Conservation (phyloP, 768 basidiomycete species). For the Dacryopinax primogenitus region DNA sequence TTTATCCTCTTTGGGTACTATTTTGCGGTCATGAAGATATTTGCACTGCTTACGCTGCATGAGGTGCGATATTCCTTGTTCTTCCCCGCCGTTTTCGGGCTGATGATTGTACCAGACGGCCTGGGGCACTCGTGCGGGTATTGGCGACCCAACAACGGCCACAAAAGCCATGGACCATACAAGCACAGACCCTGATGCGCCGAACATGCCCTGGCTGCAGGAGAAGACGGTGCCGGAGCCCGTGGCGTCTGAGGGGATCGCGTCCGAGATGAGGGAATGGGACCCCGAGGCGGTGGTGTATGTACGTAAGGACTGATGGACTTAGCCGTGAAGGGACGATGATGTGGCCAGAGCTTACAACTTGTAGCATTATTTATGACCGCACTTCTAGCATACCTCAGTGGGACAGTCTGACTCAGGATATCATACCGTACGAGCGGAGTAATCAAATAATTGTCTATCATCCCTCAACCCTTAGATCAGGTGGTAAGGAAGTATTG, state of each 20-base stretch:
- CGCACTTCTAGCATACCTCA: too few relatives aligned
- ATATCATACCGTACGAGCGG: too few relatives aligned
- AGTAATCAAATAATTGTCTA: too few relatives aligned
- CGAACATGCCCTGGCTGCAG: not conserved
- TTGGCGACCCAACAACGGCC: slow-evolving; percentile 68
- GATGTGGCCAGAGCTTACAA: too few relatives aligned
- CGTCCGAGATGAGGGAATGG: slow-evolving; percentile 11
- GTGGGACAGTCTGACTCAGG: too few relatives aligned
- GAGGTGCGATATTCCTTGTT: slow-evolving; percentile 40
- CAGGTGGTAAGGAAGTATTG: too few relatives aligned
- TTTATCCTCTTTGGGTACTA: slow-evolving; percentile 88
- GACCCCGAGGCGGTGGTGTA: slow-evolving; percentile 15
- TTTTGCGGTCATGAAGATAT: slow-evolving; percentile 89
- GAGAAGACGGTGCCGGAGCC: slow-evolving; percentile 1
- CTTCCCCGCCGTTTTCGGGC: not conserved
- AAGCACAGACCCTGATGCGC: not conserved
- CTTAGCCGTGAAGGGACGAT: too few relatives aligned
- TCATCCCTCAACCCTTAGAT: too few relatives aligned
- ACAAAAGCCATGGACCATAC: slow-evolving; percentile 47
- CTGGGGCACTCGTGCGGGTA: slow-evolving; percentile 92
- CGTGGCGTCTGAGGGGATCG: too few relatives aligned
- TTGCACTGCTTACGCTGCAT: slow-evolving; percentile 79
- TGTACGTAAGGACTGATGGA: not conserved
- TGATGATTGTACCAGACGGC: slow-evolving; percentile 45
- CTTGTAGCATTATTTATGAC: too few relatives aligned